A percentile compares a stretch with the other conserved stretches of the same genome.
Conservation (phyloP, 257 asterid species). For the Capsicum chinense region DNA sequence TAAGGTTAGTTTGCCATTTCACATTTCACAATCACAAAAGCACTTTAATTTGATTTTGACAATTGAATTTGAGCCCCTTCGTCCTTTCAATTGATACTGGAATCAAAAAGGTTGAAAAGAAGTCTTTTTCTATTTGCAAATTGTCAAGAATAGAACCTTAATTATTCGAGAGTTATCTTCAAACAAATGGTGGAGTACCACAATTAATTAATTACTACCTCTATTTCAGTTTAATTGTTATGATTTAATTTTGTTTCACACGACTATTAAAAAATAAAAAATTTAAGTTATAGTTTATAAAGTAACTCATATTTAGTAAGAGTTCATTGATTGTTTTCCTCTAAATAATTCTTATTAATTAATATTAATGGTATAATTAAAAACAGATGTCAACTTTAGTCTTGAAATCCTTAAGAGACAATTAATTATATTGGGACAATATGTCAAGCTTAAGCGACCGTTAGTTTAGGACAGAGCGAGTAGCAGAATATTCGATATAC, state of each 20-base stretch:
- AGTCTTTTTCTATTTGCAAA: neutral
- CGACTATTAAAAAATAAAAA: no score
- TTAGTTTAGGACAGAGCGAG: no score
- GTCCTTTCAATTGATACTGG: neutral
- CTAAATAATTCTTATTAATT: no score
- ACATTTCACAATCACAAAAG: neutral
- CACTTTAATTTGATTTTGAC: constrained; percentile 2
- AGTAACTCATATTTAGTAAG: no score
- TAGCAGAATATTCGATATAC: neutral
- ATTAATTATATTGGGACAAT: no score
- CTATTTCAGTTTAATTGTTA: no score
- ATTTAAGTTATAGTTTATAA: no score
- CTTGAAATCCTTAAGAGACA: neutral
- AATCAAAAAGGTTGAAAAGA: neutral
- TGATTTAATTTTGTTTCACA: no score
- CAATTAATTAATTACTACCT: neutral
- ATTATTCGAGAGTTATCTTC: constrained; percentile 14
- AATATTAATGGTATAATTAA: no score
- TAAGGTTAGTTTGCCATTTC: constrained; percentile 19
- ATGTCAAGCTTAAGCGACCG: no score
- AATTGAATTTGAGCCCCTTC: constrained; percentile 5
- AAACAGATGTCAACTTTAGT: no score
- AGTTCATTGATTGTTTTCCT: no score
- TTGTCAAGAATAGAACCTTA: neutral
- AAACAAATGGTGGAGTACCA: neutral